phyloP scores from a whole-genome alignment of 352 stramenopile species.

The Aphanomyces stellatus region DNA sequence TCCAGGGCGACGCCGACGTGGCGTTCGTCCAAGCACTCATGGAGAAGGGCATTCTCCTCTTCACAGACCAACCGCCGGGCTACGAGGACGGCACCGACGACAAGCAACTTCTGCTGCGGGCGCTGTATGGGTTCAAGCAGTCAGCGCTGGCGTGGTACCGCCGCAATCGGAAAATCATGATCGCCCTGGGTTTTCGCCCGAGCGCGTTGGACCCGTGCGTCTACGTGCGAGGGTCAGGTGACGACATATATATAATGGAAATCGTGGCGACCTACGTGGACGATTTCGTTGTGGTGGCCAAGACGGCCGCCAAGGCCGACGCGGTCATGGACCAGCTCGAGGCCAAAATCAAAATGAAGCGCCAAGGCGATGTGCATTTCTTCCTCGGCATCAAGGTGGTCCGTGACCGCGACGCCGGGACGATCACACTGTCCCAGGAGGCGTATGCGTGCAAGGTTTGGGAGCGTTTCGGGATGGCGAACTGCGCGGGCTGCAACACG shows the following conservation, averaged over 20 bases:
- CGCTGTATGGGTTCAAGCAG: conserved; percentile 22
- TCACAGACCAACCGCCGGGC: background rate
- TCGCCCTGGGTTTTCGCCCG: background rate
- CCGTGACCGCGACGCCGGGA: background rate
- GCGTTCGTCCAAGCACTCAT: background rate
- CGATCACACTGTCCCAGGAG: background rate
- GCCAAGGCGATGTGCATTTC: conserved; percentile 18
- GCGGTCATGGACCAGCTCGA: background rate
- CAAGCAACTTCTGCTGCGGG: background rate
- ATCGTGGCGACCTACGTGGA: conserved; percentile 5
- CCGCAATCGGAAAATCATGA: background rate
- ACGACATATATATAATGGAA: background rate
- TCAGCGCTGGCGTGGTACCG: background rate
- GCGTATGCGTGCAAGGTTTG: conserved; percentile 1
- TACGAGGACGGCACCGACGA: background rate
- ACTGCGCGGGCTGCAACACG: background rate
- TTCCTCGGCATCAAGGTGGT: conserved; percentile 14
- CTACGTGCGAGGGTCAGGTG: background rate
- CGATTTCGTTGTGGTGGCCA: background rate
- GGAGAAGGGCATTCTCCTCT: background rate
- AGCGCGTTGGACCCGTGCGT: background rate
- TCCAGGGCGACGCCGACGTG: background rate
- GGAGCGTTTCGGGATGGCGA: conserved; percentile 5
- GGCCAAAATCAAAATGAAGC: background rate
- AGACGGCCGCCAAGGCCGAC: background rate